Evolutionary conservation across 768 basidiomycete genomes (phyloP).

Genomic region (Multifurca ochricompacta): DNA sequence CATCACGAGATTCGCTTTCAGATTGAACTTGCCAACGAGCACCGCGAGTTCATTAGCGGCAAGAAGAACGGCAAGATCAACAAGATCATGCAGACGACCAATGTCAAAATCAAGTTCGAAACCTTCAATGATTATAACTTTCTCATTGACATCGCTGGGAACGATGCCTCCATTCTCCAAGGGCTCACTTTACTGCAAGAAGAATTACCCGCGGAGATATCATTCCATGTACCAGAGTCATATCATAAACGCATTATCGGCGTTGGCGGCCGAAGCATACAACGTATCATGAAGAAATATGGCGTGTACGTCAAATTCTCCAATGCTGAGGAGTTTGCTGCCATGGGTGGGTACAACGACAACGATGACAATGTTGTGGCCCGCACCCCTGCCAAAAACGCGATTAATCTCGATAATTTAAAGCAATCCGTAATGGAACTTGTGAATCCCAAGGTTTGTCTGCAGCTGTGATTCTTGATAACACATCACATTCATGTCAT

Average conservation of each 20-base stretch:
- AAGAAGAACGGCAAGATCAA: conserved; percentile 99
- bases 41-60: conserved; percentile 96
- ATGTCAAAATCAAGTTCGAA: conserved; percentile 98
- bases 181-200: conserved; percentile 89
- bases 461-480: background rate
- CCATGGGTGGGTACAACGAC: conserved; percentile 89
- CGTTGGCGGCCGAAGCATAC: conserved; percentile 95
- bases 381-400: conserved; percentile 97
- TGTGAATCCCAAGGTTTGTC: conserved; percentile 84
- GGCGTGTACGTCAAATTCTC: conserved; percentile 99
- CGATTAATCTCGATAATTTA: conserved; percentile 87
- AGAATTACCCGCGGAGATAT: conserved; percentile 96
- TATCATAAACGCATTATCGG: conserved; percentile 99
- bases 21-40: conserved; percentile 95
- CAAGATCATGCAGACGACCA: conserved; percentile 97
- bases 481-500: background rate
- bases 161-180: conserved; percentile 76
- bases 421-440: conserved; percentile 97
- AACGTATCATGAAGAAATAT: conserved; percentile 99
- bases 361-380: conserved; percentile 99
- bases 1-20: conserved; percentile 98
- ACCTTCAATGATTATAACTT: conserved; percentile 96
- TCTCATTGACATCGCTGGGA: conserved; percentile 84
- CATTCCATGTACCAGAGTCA: conserved; percentile 96
- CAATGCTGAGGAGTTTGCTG: conserved; percentile 94